Conservation (phyloP, 352 stramenopile species). For the Globisporangium rhizosaccharum region DNA sequence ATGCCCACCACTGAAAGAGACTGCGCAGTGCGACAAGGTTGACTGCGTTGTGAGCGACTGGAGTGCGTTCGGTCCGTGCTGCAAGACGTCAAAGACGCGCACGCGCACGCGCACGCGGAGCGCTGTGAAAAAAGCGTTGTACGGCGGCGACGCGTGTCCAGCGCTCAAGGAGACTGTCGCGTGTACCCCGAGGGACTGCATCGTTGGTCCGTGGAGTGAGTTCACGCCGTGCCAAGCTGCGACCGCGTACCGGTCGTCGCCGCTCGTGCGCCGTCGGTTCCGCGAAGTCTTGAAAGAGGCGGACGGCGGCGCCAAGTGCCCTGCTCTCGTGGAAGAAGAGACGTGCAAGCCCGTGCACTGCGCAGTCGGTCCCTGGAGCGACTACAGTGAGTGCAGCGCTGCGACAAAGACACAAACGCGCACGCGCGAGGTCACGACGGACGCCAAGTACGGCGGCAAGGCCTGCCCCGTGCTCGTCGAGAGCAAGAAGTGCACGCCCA, state of each 20-base stretch:
- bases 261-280: conserved; percentile 26
- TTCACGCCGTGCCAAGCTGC: conserved; percentile 34
- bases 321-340: conserved; percentile 37
- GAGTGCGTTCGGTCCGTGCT: conserved; percentile 40
- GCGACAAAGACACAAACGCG: conserved; percentile 19
- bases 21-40: conserved; percentile 28
- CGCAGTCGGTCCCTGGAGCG: conserved; percentile 28
- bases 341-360: conserved; percentile 38
- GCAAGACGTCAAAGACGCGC: conserved; percentile 27
- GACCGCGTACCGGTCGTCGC: conserved; percentile 1
- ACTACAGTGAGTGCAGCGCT: conserved; percentile 26
- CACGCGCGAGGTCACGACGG: conserved; percentile 23
- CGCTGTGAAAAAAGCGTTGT: conserved; percentile 24
- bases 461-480: conserved; percentile 29
- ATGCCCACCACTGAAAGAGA: conserved; percentile 29
- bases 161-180: conserved; percentile 22
- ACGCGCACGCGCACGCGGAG: conserved; percentile 29
- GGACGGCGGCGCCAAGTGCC: conserved; percentile 35
- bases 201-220: conserved; percentile 44
- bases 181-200: conserved; percentile 38
- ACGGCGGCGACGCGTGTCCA: conserved; percentile 29
- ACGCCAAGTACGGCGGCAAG: conserved; percentile 27
- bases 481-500: conserved; percentile 27
- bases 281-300: conserved; percentile 29
- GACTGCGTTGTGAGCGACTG: conserved; percentile 49